Evolutionary conservation across 768 basidiomycete genomes (phyloP).

Genomic region (Suillus weaverae): DNA sequence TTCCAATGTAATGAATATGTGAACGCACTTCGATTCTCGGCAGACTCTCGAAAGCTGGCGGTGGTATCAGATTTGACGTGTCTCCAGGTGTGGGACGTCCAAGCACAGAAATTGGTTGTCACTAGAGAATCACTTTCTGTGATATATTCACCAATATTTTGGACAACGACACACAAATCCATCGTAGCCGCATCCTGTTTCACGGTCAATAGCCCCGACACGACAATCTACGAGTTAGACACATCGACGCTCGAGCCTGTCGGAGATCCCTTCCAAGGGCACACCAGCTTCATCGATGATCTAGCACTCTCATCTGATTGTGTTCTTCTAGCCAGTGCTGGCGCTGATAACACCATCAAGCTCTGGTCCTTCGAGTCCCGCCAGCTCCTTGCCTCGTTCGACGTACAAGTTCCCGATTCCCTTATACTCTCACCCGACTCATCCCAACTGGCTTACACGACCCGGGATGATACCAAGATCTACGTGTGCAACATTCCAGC

Average conservation of each 20-base stretch:
- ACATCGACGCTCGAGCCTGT: background rate
- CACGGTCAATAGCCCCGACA: too few species aligned
- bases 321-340: background rate
- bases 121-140: background rate
- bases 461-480: background rate
- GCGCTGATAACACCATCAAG: background rate
- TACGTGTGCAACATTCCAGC: background rate
- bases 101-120: background rate
- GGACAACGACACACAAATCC: background rate
- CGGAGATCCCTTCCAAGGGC: background rate
- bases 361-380: background rate
- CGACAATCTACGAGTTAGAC: background rate
- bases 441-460: background rate
- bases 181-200: background rate
- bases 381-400: background rate
- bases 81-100: background rate
- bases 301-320: background rate
- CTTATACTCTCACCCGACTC: background rate
- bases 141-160: background rate
- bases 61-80: background rate
- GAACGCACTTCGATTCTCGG: background rate
- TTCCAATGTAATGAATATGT: background rate
- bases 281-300: fast-evolving
- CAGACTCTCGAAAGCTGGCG: background rate
- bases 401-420: fast-evolving